These are phyloP conservation scores for Termitomyces sp. DNA, from an alignment of 768 basidiomycete species.

Conservation along the genomic window DNA sequence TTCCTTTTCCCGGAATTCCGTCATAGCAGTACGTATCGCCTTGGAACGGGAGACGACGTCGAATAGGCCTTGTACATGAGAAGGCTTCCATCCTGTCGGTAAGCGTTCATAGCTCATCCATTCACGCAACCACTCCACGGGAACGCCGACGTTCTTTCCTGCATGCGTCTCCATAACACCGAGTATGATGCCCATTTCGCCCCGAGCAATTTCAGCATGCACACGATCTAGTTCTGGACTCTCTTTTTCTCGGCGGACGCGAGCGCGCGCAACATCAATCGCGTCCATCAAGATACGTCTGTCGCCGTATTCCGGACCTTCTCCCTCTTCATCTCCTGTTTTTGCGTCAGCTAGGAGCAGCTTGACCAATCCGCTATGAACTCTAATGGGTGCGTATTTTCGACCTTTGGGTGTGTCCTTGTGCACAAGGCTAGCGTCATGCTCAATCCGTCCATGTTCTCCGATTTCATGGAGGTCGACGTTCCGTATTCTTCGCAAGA, in stretches of 20 bases:
- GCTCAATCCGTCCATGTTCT: background rate
- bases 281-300: background rate
- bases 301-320: background rate
- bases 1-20: background rate
- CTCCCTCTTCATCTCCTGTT: background rate
- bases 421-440: background rate
- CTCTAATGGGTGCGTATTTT: background rate
- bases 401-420: background rate
- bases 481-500: background rate
- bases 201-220: background rate
- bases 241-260: background rate
- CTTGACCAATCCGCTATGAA: background rate
- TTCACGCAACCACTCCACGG: background rate
- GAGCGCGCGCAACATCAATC: background rate
- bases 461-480: background rate
- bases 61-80: background rate
- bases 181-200: background rate
- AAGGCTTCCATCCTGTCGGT: background rate
- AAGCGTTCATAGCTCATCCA: background rate
- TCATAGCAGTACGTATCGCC: background rate
- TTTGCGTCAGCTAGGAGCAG: background rate
- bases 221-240: background rate
- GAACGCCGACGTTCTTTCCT: background rate
- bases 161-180: background rate
- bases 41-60: background rate